Conservation (phyloP, 345 rosid genomes). For the Mercurialis annua region DNA sequence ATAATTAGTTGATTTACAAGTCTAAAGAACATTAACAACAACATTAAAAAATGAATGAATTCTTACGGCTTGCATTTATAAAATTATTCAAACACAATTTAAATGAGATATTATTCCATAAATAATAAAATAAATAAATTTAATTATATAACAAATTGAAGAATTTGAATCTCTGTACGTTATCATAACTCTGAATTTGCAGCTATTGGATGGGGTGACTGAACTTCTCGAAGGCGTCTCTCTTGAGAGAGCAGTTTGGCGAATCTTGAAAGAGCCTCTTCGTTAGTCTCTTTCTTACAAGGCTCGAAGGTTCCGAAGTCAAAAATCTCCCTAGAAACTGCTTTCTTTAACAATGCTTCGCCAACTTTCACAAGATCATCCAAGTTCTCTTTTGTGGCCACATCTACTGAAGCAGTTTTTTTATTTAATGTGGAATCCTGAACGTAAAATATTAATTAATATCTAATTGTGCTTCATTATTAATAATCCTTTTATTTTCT, state of each 20-base stretch:
- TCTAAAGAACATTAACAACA: no score
- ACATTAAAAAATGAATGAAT: no score
- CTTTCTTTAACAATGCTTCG: slow-evolving; percentile 34
- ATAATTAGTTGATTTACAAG: no score
- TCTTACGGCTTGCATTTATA: no score
- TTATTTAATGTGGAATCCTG: slow-evolving; percentile 41
- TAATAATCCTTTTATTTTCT: no score
- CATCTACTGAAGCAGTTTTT: slow-evolving; percentile 47
- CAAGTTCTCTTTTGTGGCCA: slow-evolving; percentile 48
- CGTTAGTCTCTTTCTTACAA: slow-evolving; percentile 22
- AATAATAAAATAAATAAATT: no score
- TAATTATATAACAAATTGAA: no score
- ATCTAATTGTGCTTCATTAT: no score
- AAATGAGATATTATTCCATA: no score
- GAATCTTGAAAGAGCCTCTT: slow-evolving; percentile 34
- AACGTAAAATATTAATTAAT: no score
- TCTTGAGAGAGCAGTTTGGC: slow-evolving; percentile 4
- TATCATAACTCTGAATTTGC: background rate
- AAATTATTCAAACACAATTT: no score
- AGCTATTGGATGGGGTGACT: background rate
- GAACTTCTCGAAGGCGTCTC: background rate
- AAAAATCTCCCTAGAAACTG: slow-evolving; percentile 31
- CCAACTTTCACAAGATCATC: slow-evolving; percentile 25
- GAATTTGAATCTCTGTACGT: no score
- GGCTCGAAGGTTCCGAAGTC: slow-evolving; percentile 25